Evolutionary conservation across 1,139 yeast genomes (phyloP), one percentile per base, ranked within the genome.

Genomic region (Taphrina deformans): DNA sequence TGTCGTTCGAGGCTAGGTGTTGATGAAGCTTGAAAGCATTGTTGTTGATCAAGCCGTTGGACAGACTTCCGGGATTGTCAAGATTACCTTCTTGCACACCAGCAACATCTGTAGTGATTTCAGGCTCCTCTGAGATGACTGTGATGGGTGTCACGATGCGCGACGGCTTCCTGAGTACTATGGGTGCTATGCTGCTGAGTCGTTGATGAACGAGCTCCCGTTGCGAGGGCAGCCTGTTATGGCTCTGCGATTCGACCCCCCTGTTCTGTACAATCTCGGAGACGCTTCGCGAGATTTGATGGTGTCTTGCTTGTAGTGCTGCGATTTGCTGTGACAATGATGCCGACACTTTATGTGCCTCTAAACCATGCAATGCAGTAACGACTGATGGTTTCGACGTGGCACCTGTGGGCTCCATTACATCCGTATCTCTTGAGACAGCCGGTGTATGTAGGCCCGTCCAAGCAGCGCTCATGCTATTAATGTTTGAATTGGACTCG

Each of bases 381-480:
- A 9, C n/a, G 12, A 31, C 10, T 1, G 55, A 29, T 2, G 9
- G 27, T n/a, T n/a, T n/a, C 9, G 9, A 3, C 12, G 58, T 14
- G 6, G 14, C n/a, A 10, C 23, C 21, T 4, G 31, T 16, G n/a
- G 41, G 23, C 16, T 53, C 45, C 21, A 24, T 6, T 2, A 26
- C 23, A 21, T 23, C 33, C 3, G 55, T n/a, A 38, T 50, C 44
- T 21, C 53, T 35, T 2, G 63, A 59, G n/a, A 33, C 45, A 1
- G 63, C 63, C 9, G 63, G 63, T 10, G 63, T 59, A 29, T 59
- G 63, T n/a, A 59, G 31, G 14, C 63, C 63, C n/a, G 56, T 59
- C 31, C 45, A 53, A 27, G 9, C 1, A 1, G 41, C 27, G 21
- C 10, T 23, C 12, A 6, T 4, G 6, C 6, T 7, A 31, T n/a